Base-by-base conservation (phyloP, 768 basidiomycete species). In the Cystoderma amianthinum region DNA sequence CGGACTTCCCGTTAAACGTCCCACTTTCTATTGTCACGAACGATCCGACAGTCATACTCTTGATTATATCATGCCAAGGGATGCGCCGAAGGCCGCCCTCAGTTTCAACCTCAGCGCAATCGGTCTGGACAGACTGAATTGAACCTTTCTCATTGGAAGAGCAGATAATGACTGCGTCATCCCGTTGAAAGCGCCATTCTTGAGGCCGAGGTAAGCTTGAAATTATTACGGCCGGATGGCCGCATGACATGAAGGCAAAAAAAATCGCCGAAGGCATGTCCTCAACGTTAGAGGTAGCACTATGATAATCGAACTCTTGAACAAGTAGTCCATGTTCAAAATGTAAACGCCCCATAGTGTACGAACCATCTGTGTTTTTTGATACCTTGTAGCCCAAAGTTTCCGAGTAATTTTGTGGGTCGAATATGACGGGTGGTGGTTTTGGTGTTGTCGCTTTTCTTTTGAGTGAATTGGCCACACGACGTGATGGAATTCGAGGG, bases 301-400 rank as follows among this genome's bases (percentile, higher is more conserved):
- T 43, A 13, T 36, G 35, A 36, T 15, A 41, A 13, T 43, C 42
- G 22, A 44, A 48, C 6, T 37, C 18, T 32, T 37, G 45, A 10
- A 33, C 13, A 3, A 46, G 13, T 9, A 51, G 44, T 2, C 47
- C 44, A 24, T 51, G 15, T 22, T 43, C 25, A 13, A 51, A 48
- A 10, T 7, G 13, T 15, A 43, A 24, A 7, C 12, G 24, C 7
- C 46, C 42, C 7, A 41, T 18, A 2, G 16, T 15, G 33, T 45
- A 50, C 5, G 25, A 18, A 3, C 41, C 21, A 7, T 38, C 35
- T 0, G 12, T 13, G 23, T 18, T 20, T 13, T 2, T 15, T n/a
- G 25, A 28, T 10, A 32, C 36, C 15, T 17, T n/a, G 1, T 13
- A 5, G 12, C 9, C 16, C 12, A 7, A 2, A 22, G 17, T 12